These are phyloP conservation scores for Starmerella cellae DNA, from an alignment of 805 yeast genomes.

Conservation along the genomic window DNA sequence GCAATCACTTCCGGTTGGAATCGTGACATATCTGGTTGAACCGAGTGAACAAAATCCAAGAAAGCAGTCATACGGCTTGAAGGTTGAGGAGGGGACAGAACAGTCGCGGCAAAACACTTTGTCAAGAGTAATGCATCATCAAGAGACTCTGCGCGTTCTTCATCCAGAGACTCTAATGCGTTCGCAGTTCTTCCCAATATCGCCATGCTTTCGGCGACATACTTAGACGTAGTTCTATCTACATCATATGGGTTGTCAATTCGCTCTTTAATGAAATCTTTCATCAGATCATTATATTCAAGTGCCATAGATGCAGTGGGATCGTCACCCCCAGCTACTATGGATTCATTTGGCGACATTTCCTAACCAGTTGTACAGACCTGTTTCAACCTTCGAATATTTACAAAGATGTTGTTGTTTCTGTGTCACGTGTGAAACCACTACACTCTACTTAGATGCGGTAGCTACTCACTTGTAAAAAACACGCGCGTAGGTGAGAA, in stretches of 20 bases:
- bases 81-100: slow-evolving; percentile 2
- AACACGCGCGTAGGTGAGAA: no score
- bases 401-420: background rate
- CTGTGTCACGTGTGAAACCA: background rate
- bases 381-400: background rate
- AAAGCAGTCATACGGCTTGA: slow-evolving; percentile 1
- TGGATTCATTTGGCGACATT: background rate
- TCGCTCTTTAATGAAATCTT: slow-evolving; percentile 11
- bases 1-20: slow-evolving; percentile 5
- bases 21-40: slow-evolving; percentile 4
- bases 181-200: slow-evolving; percentile 4
- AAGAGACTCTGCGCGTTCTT: slow-evolving; percentile 6
- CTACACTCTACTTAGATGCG: no score
- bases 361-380: background rate
- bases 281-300: slow-evolving; percentile 11
- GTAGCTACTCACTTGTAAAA: no score
- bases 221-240: slow-evolving; percentile 6
- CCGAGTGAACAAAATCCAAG: slow-evolving; percentile 9
- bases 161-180: background rate
- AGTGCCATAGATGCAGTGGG: background rate
- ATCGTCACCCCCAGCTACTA: background rate
- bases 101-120: slow-evolving; percentile 10
- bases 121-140: slow-evolving; percentile 13
- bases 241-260: slow-evolving; percentile 9
- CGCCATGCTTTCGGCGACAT: slow-evolving; percentile 5